Conservation (phyloP, 257 asterid species). For the Linaria vulgaris region DNA sequence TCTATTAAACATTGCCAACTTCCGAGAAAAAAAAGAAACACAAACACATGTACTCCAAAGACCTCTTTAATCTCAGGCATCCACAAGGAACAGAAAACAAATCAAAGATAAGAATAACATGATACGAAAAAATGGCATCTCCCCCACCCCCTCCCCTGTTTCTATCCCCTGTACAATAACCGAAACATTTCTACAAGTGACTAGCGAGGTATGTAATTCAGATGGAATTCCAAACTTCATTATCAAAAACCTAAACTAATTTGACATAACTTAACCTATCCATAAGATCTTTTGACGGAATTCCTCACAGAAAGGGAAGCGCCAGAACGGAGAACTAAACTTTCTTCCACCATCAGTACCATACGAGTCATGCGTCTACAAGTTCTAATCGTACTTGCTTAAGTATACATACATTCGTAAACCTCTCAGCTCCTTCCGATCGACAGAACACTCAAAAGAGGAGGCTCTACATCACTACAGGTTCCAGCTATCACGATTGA, state of each 20-base stretch:
- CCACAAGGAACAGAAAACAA: not conserved
- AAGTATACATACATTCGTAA: not conserved
- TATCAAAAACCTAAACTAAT: not conserved
- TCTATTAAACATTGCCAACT: not conserved
- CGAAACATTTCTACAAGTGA: not conserved
- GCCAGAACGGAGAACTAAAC: not conserved
- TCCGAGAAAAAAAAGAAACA: not conserved
- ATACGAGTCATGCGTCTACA: not conserved
- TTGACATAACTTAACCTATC: not conserved
- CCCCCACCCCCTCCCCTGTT: not conserved
- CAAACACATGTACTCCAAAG: too few species aligned
- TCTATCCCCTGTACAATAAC: not conserved
- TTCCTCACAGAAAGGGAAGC: not conserved
- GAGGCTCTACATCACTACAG: too few species aligned
- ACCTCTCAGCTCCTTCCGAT: not conserved
- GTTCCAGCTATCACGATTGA: too few species aligned
- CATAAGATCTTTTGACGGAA: not conserved
- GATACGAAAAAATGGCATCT: not conserved
- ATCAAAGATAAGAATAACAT: not conserved
- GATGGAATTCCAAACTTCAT: not conserved
- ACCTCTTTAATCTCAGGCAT: too few species aligned
- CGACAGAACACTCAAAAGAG: not conserved
- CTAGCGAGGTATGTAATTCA: not conserved
- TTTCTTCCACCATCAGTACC: not conserved
- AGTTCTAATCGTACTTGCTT: too few species aligned